A percentile compares a stretch with the other conserved stretches of the same genome.
phyloP scores from a whole-genome alignment of 2,329 filamentous ascomycete species.

The Coleophoma crateriformis region DNA sequence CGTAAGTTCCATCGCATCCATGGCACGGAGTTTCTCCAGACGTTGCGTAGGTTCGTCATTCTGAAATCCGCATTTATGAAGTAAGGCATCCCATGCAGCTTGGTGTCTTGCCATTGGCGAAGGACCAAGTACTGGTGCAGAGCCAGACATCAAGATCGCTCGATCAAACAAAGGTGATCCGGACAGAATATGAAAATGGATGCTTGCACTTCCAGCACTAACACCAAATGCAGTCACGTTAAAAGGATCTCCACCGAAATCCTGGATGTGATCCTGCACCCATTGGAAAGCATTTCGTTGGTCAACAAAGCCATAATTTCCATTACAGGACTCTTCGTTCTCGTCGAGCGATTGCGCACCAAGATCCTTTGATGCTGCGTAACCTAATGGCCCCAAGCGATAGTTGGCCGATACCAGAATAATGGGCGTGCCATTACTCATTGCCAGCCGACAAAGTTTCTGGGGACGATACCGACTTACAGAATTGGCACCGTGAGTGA shows the following conservation, averaged over 20 bases:
- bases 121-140: constrained; percentile 4
- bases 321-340: not conserved
- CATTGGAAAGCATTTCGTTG: constrained; percentile 13
- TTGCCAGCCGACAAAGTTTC: constrained; percentile 1
- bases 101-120: not conserved
- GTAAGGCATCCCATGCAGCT: constrained; percentile 3
- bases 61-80: not conserved
- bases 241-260: constrained; percentile 24
- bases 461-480: constrained; percentile 4
- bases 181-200: constrained; percentile 9
- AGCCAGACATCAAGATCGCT: constrained; percentile 10
- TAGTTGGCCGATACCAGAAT: constrained; percentile 8
- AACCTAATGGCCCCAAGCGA: constrained; percentile 6
- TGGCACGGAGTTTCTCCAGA: not conserved
- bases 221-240: constrained; percentile 31
- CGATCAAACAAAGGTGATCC: constrained; percentile 10
- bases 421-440: not conserved
- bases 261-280: constrained; percentile 21
- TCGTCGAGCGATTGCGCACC: not conserved
- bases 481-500: constrained; percentile 8
- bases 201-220: constrained; percentile 17
- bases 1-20: not conserved
- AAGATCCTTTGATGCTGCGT: constrained; percentile 6
- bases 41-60: not conserved
- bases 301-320: constrained; percentile 7